Base-by-base conservation (phyloP, 2,329 filamentous ascomycete genomes). In the Aspergillus fructus region DNA sequence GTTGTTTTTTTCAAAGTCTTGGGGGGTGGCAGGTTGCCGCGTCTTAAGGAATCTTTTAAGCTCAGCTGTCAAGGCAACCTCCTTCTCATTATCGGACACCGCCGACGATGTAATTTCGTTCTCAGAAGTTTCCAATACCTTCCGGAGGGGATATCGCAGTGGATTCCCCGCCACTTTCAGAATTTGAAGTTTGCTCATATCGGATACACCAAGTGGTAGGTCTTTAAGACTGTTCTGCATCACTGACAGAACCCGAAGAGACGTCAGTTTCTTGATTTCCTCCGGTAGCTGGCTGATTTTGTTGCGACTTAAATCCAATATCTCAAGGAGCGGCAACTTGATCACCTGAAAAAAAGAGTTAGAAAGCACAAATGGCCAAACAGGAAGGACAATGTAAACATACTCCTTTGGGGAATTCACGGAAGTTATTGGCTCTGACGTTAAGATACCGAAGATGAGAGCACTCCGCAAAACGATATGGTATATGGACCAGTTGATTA, bases 161-260 rank as follows among this genome's bases (percentile, higher is more conserved):
- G 90, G 90, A 66, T 97, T 97, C 46, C 91, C 91, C 57, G 93
- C 89, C 37, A 97, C 85, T 73, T 96, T 96, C 56, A 97, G 81
- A 63, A 96, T 89, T 70, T 93, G 90, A 58, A 97, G 78, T 55
- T 91, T 94, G 56, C 84, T 87, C 89, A 97, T 96, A 62, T 96
- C 92, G 54, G 90, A 91, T 21, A 97, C 78, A 63, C 90, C 93
- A 6, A 90, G 78, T 1, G 93, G 93, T 17, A 97, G 79, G 64
- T 93, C 88, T 62, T 91, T 87, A 65, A 97, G 91, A 59, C 89
- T 85, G 72, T 97, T 97, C 70, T 90, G 90, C 64, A 90, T 89
- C 37, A 97, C 84, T 2, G 92, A 93, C 54, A 97, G 81, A 15
- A 97, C 93, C 70, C 96, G 96, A 62, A 97, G 79, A 2, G 91